phyloP scores from a whole-genome alignment of 2,329 filamentous ascomycete genomes.

The Pestalotiopsis sp. region DNA sequence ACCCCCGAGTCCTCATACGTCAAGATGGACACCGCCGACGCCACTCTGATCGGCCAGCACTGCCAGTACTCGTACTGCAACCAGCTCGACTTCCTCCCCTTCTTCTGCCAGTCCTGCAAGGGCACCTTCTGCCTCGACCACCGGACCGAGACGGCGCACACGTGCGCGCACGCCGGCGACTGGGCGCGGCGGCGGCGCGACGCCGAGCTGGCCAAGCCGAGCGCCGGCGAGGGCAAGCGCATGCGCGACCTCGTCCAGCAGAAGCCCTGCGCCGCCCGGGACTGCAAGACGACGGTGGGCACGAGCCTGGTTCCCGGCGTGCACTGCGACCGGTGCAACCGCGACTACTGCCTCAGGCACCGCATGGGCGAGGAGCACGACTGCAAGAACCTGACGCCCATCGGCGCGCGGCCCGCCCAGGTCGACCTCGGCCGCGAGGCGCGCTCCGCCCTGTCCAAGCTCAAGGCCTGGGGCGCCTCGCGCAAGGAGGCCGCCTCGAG shows the following conservation, averaged over 20 bases:
- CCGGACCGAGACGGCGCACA: constrained; percentile 81
- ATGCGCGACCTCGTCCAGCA: constrained; percentile 59
- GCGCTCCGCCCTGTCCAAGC: constrained; percentile 71
- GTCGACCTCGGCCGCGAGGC: constrained; percentile 64
- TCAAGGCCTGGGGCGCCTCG: constrained; percentile 79
- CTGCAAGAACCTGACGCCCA: constrained; percentile 73
- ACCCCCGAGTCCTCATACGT: constrained; percentile 61
- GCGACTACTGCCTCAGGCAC: constrained; percentile 78
- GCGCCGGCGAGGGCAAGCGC: constrained; percentile 55
- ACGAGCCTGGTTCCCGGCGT: constrained; percentile 69
- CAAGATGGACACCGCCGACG: constrained; percentile 75
- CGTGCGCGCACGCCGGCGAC: constrained; percentile 61
- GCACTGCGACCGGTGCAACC: constrained; percentile 72
- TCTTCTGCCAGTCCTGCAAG: constrained; percentile 86
- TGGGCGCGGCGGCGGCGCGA: constrained; percentile 62
- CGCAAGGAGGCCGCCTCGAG: constrained; percentile 67
- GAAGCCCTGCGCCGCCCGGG: constrained; percentile 67
- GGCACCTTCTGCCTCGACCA: constrained; percentile 92
- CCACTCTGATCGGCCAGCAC: constrained; percentile 84
- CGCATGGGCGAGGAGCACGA: constrained; percentile 80
- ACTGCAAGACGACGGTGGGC: constrained; percentile 72
- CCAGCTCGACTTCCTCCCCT: constrained; percentile 94
- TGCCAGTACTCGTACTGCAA: constrained; percentile 92
- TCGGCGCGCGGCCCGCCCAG: constrained; percentile 49
- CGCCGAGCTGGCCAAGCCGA: constrained; percentile 55